phyloP scores from a whole-genome alignment of 768 basidiomycete genomes.

The Podaxis carcinomalis region DNA sequence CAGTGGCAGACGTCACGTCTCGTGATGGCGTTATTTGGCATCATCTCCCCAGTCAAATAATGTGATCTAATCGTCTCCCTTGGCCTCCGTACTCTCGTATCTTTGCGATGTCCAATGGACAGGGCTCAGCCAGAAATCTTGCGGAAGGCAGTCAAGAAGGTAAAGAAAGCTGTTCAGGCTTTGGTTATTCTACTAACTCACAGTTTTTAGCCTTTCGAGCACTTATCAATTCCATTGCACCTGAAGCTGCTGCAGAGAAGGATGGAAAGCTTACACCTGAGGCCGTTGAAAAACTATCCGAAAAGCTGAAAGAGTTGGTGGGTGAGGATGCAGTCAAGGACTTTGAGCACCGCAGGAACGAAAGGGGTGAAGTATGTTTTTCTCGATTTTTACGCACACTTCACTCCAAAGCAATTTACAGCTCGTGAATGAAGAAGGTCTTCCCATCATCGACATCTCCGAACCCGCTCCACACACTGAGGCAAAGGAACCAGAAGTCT shows the following conservation, averaged over 20 bases:
- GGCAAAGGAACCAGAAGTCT: conserved; percentile 12
- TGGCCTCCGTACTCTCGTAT: neutral
- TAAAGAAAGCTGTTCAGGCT: conserved; percentile 7
- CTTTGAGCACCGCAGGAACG: conserved; percentile 35
- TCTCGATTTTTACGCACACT: conserved; percentile 13
- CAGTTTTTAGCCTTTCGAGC: conserved; percentile 32
- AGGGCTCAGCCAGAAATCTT: conserved; percentile 22
- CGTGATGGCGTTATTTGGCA: conserved; percentile 12
- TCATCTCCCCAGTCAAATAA: neutral
- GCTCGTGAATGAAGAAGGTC: conserved; percentile 74
- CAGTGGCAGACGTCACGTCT: conserved; percentile 10
- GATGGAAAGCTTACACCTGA: conserved; percentile 38
- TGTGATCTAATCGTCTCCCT: neutral
- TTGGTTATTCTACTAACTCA: neutral
- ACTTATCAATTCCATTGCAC: conserved; percentile 35
- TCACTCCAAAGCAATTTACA: conserved; percentile 26
- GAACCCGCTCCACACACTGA: conserved; percentile 42
- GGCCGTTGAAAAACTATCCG: conserved; percentile 49
- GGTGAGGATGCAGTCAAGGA: conserved; percentile 35
- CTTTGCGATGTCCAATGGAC: conserved; percentile 13
- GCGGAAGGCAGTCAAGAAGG: conserved; percentile 26
- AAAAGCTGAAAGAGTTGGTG: conserved; percentile 56
- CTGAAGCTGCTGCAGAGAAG: conserved; percentile 19
- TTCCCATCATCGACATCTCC: conserved; percentile 74
- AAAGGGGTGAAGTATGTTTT: conserved; percentile 59